Percentiles rank a stretch among this genome's conserved stretches.
Evolutionary conservation across 129 eudicot species (phyloP).

Genomic region (Flaveria sonorensis): DNA sequence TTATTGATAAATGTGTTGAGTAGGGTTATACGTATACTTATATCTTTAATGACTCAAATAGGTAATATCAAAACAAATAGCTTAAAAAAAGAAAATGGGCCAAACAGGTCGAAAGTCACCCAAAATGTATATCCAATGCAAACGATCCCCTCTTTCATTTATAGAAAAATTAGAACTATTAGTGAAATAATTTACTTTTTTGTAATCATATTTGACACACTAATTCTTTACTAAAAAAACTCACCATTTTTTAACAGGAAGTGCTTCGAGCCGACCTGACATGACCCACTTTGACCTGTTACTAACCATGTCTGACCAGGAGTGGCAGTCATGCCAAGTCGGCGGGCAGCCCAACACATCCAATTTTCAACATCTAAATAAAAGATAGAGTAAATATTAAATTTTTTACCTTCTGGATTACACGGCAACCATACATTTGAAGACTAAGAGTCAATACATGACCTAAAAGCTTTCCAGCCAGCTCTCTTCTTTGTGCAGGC

Average conservation of each 20-base stretch:
- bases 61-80: not conserved
- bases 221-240: not conserved
- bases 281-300: not conserved
- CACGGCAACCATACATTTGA: slow-evolving; percentile 85
- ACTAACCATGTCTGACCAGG: too few relatives aligned
- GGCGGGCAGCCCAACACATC: too few relatives aligned
- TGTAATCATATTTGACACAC: not conserved
- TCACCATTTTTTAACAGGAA: not conserved
- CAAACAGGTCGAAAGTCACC: not conserved
- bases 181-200: too few relatives aligned
- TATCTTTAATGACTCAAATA: not conserved
- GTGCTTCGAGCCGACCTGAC: not conserved
- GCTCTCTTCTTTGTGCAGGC: slow-evolving; percentile 68
- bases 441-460: slow-evolving; percentile 74
- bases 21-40: not conserved
- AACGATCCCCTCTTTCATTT: too few relatives aligned
- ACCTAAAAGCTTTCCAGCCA: slow-evolving; percentile 67
- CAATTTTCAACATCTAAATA: not conserved
- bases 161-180: too few relatives aligned
- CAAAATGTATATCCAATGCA: too few relatives aligned
- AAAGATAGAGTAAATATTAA: not conserved
- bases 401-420: slow-evolving; percentile 65
- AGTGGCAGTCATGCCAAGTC: too few relatives aligned
- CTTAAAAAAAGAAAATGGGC: too few relatives aligned
- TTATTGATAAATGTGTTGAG: not conserved